These are phyloP conservation scores for Ceratobasidium theobromae DNA, from an alignment of 1,284 basidiomycete species.

Conservation along the genomic window DNA sequence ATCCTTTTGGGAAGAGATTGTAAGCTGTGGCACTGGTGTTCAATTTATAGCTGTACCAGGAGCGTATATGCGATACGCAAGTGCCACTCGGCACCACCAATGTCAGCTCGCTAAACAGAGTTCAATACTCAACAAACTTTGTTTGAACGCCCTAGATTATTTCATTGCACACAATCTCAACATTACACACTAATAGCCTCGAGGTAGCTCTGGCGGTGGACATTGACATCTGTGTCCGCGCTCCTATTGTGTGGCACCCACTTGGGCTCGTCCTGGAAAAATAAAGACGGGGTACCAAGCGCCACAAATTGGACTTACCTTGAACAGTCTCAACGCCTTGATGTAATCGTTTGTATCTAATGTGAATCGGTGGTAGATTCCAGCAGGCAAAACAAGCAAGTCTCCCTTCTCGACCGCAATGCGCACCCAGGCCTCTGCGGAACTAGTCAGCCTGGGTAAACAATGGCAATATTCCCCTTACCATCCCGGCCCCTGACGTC, in stretches of 20 bases:
- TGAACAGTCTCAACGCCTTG: conserved; percentile 75
- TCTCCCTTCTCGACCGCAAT: conserved; percentile 69
- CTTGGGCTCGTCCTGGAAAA: conserved; percentile 76
- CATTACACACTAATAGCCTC: not conserved
- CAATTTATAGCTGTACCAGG: too few relatives aligned
- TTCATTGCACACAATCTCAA: too few relatives aligned
- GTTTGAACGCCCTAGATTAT: too few relatives aligned
- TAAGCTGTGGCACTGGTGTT: too few relatives aligned
- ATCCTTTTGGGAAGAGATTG: too few relatives aligned
- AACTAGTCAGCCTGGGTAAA: conserved; percentile 52
- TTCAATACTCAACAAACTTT: too few relatives aligned
- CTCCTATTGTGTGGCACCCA: conserved; percentile 76
- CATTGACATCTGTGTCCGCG: conserved; percentile 60
- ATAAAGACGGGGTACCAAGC: not conserved
- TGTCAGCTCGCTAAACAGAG: too few relatives aligned
- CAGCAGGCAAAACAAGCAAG: conserved; percentile 70
- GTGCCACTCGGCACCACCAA: too few relatives aligned
- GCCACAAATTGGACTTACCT: conserved; percentile 48
- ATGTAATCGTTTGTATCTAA: conserved; percentile 69
- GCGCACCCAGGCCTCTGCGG: conserved; percentile 61
- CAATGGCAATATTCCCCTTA: not conserved
- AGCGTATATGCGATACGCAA: too few relatives aligned
- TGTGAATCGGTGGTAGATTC: conserved; percentile 86
- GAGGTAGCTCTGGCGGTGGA: not conserved
- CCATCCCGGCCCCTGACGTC: conserved; percentile 61